Evolutionary conservation across 1,284 basidiomycete genomes (phyloP), one percentile per base, ranked within the genome.

Genomic region (Stereum hirsutum): DNA sequence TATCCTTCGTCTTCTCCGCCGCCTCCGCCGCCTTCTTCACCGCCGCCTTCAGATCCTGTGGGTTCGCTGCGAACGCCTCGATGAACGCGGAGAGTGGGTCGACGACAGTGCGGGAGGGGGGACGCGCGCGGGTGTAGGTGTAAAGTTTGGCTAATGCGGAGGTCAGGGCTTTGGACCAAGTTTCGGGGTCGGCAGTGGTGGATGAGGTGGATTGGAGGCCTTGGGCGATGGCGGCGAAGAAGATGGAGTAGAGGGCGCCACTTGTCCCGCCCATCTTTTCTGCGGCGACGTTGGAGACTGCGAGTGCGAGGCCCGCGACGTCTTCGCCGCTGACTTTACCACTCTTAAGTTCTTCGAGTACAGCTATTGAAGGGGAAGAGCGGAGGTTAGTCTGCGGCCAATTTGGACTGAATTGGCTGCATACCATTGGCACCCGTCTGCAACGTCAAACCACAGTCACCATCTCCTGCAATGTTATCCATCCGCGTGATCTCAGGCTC

Each of bases 201-300:
- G 61, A 50, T 26, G 63, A 52, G 17, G 64, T 60, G 15, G 63
- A 55, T 38, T 77, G 73, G 23, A 95, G 65, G 8, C 81, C 83
- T 58, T 89, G 85, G 1, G 90, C 89, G 39, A 95, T 73, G 2
- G 75, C 83, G 14, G 85, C 88, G 69, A 91, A 86, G 66, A 86
- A 93, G 50, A 95, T 95, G 7, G 89, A 90, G 60, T 94, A 96
- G 23, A 96, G 64, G 1, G 91, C 93, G 5, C 92, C 93, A 48
- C 82, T 88, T 5, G 92, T 96, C 15, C 93, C 93, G 25, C 89
- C 93, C 92, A 96, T 96, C 41, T 75, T 71, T 52, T 87, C 81
- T 62, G 93, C 89, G 3, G 82, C 81, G 20, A 84, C 76, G 49
- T 79, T 73, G 2, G 89, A 78, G 45, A 94, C 78, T 4, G 70